Conservation (phyloP, 257 asterid genomes). For the Primulina tabacum region DNA sequence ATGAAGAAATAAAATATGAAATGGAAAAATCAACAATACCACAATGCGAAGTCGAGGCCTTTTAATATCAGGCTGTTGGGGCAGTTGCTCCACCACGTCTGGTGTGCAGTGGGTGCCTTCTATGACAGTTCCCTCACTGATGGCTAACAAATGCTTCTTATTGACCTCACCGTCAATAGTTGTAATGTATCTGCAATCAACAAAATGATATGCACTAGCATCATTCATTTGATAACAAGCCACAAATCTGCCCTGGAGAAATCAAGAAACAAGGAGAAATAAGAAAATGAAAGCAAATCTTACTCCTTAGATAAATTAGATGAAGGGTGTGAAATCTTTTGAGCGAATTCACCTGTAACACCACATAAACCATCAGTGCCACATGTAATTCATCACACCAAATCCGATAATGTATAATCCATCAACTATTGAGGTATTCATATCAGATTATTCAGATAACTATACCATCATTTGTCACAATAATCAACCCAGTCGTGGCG, state of each 20-base stretch:
- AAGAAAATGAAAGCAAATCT: constrained; percentile 33
- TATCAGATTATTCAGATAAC: constrained; percentile 12
- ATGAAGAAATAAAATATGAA: neutral
- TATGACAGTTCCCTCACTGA: constrained; percentile 78
- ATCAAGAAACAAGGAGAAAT: constrained; percentile 16
- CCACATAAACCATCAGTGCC: constrained; percentile 17
- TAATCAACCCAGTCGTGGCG: constrained; percentile 83
- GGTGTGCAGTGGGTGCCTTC: constrained; percentile 88
- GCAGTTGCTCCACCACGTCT: constrained; percentile 81
- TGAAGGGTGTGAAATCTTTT: constrained; percentile 91
- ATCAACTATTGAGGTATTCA: constrained; percentile 15
- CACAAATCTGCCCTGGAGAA: neutral
- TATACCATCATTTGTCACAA: constrained; percentile 96
- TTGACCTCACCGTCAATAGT: constrained; percentile 64
- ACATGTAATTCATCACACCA: constrained; percentile 15
- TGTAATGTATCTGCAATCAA: constrained; percentile 71
- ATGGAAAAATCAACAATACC: constrained; percentile 43
- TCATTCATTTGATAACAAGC: neutral
- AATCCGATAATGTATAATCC: constrained; percentile 10
- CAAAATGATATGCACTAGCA: constrained; percentile 18
- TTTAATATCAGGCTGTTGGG: constrained; percentile 68
- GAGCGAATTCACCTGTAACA: constrained; percentile 82
- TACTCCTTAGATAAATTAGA: constrained; percentile 92
- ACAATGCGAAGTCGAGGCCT: constrained; percentile 86
- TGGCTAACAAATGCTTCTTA: constrained; percentile 65